Evolutionary conservation across 352 stramenopile species (phyloP).

Genomic region (Phytophthora quininea): DNA sequence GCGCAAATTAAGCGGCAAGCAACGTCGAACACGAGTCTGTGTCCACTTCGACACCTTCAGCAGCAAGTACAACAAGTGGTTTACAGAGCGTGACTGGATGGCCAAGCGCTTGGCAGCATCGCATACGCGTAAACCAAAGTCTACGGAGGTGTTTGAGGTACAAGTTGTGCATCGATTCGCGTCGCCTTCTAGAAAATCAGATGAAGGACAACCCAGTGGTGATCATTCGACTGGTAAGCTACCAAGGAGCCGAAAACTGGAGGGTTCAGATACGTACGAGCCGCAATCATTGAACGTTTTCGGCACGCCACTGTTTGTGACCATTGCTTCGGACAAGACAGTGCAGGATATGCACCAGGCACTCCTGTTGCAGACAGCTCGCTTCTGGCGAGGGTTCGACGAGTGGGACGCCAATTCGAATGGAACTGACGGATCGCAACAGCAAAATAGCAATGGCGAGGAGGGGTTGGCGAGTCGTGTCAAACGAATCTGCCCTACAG

Average conservation of each 20-base stretch:
- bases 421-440: too few species aligned
- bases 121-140: slow-evolving; percentile 42
- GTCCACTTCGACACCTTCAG: slow-evolving; percentile 80
- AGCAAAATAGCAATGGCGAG: too few species aligned
- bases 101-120: slow-evolving; percentile 55
- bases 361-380: slow-evolving; percentile 70
- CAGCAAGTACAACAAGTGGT: slow-evolving; percentile 81
- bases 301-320: slow-evolving; percentile 76
- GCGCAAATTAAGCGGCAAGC: slow-evolving; percentile 6
- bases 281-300: slow-evolving; percentile 52
- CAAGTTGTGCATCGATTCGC: slow-evolving; percentile 71
- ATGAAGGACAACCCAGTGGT: slow-evolving; percentile 25
- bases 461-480: neutral
- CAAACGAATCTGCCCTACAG: slow-evolving; percentile 49
- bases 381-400: slow-evolving; percentile 44
- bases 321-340: slow-evolving; percentile 69
- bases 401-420: neutral
- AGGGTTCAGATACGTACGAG: slow-evolving; percentile 10
- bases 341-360: slow-evolving; percentile 68
- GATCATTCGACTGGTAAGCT: slow-evolving; percentile 22
- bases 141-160: slow-evolving; percentile 76
- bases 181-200: slow-evolving; percentile 1
- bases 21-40: slow-evolving; percentile 34
- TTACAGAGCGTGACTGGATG: slow-evolving; percentile 57
- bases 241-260: slow-evolving; percentile 24